Conservation (phyloP, 768 basidiomycete genomes). For the Gloeostereum incarnatum region DNA sequence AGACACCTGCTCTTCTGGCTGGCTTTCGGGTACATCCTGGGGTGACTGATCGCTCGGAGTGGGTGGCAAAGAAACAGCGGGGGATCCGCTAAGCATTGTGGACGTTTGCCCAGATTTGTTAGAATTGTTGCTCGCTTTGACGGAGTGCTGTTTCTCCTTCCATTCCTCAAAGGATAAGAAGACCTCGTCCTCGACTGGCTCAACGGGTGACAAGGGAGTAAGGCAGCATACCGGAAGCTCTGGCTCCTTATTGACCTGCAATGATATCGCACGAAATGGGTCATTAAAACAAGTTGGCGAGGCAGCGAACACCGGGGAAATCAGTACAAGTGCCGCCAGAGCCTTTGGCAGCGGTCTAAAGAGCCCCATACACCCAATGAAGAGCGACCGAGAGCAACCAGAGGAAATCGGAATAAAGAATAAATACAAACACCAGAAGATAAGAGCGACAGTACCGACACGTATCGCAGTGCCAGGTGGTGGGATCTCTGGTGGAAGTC, state of each 20-base stretch:
- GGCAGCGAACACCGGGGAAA: constrained; percentile 4
- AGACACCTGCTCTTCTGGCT: constrained; percentile 23
- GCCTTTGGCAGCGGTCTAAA: constrained; percentile 1
- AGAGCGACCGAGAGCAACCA: too few species aligned
- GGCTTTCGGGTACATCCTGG: constrained; percentile 11
- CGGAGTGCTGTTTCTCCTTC: constrained; percentile 57
- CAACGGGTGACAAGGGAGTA: constrained; percentile 38
- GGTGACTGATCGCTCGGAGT: constrained; percentile 20
- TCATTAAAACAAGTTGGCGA: constrained; percentile 36
- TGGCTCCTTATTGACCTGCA: constrained; percentile 36
- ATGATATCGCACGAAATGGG: constrained; percentile 49
- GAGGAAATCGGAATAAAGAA: too few species aligned
- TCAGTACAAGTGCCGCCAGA: constrained; percentile 1
- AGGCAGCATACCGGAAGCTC: constrained; percentile 64
- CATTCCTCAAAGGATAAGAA: constrained; percentile 84
- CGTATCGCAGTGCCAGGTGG: too few species aligned
- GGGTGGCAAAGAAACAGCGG: too few species aligned
- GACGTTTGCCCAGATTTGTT: too few species aligned
- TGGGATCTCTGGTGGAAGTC: too few species aligned
- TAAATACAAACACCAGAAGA: too few species aligned
- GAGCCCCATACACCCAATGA: too few species aligned
- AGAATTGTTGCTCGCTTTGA: constrained; percentile 25
- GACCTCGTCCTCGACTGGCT: constrained; percentile 49
- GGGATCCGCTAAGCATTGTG: too few species aligned
- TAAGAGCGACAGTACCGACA: too few species aligned